Base-by-base conservation (phyloP, 345 rosid species). In the Hirschfeldia incana region DNA sequence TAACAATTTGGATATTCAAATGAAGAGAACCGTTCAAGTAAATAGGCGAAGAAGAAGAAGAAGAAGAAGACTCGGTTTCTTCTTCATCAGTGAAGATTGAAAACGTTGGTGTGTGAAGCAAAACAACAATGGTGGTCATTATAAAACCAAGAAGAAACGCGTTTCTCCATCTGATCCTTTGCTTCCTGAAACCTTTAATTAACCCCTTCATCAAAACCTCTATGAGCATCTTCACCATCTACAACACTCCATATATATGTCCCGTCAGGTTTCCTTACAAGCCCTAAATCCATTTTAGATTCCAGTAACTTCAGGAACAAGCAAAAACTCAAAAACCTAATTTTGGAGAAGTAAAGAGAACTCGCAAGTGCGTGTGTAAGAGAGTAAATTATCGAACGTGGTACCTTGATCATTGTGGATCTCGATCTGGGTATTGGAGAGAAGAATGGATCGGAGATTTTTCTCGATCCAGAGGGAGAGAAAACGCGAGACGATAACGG, bases 151-250 rank as follows among this genome's bases (percentile, higher is more conserved):
- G 75, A 46, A 84, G 77, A 66, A 92, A 73, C 58, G 85, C 73
- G 32, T 86, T 87, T 84, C 89, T 89, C 92, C 86, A 83, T 82
- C 58, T 83, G 69, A 85, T 71, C 80, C 79, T 86, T 80, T 75
- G 81, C 76, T 90, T 81, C 39, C 36, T 21, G 21, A 21, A 21
- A 21, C 21, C 21, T 21, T 21, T 21, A 21, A 21, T 44, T 60
- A 78, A 84, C 65, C 75, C 65, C 69, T 64, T 86, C 73, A 86
- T 82, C 66, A 85, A 32, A 30, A 67, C 66, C 8, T 78, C 65
- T 26, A 70, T 67, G 13, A 58, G 59, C 15, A 36, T 77, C 70
- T 68, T 71, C 34, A 33, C 53, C 70, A 60, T 59, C 51, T 44
- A 75, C 3, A 27, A n/a, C 44, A 37, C 44, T 59, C 74, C 75